Base-by-base conservation (phyloP, 2,329 filamentous ascomycete species). In the Exutisphaerella laricina region DNA sequence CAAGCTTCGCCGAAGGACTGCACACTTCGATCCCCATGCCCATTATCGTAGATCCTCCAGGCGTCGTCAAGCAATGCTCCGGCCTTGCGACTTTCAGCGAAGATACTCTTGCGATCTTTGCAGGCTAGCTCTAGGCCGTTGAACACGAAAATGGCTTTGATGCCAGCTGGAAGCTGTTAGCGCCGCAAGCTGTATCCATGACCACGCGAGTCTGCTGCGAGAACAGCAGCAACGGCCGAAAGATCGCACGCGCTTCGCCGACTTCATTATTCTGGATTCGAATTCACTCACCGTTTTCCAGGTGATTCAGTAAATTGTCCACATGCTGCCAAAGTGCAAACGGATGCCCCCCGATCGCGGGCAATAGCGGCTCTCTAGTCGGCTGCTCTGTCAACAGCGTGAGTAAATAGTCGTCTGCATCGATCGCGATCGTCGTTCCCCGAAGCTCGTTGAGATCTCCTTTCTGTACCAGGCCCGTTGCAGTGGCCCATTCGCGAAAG, bases 81-180 rank as follows among this genome's bases (percentile, higher is more conserved):
- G 2, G 59, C 56, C 35, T 51, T 54, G 23, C 49, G 48, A 20
- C 44, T 46, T 17, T 63, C 58, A 20, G 51, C 51, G 12, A 42
- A 39, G 22, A 58, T 46, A 14, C 48, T 58, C 23, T 45, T 45
- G 16, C 58, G 51, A 41, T 61, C 59, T 35, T 46, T 48, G 25
- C 55, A 51, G 4, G 49, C 55, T 7, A 54, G 33, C 28, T 88
- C 80, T 58, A 95, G 78, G 25, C 92, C 92, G 63, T 90, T 86
- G 66, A 98, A 98, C 39, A 98, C 75, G 64, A 98, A 97, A 50
- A 94, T 71, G 2, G 86, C 86, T n/a, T 73, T 79, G 39, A 94
- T 82, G 14, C 78, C 77, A 3, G 57, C 52, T 35, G 13, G n/a
- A 22, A 13, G 20, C 7, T 12, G 17, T n/a, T n/a, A n/a, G n/a